These are phyloP conservation scores for Elsinoe fawcettii DNA, from an alignment of 2,329 filamentous ascomycete genomes.

Conservation along the genomic window DNA sequence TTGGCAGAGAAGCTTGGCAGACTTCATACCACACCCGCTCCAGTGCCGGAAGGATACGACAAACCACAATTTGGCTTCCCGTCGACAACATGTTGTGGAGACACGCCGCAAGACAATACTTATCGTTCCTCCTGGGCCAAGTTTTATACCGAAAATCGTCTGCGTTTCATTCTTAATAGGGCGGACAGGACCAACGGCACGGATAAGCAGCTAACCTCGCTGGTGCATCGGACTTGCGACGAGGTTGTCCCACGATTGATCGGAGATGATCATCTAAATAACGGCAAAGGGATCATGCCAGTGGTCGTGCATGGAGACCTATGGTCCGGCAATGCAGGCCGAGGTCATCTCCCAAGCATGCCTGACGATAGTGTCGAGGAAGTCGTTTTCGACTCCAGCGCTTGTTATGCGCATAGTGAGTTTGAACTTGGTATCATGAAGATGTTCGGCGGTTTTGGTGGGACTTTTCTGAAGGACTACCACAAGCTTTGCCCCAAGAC, in stretches of 20 bases:
- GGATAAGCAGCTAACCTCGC: constrained; percentile 52
- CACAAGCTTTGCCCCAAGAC: constrained; percentile 65
- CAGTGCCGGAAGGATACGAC: constrained; percentile 51
- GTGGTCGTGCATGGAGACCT: constrained; percentile 85
- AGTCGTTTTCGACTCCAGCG: constrained; percentile 73
- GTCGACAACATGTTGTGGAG: constrained; percentile 76
- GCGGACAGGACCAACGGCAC: constrained; percentile 54
- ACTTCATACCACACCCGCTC: constrained; percentile 69
- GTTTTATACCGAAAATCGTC: constrained; percentile 72
- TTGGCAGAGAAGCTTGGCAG: constrained; percentile 70
- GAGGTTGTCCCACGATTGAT: constrained; percentile 70
- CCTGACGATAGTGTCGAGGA: constrained; percentile 51
- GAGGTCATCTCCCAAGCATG: constrained; percentile 52
- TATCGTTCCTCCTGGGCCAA: constrained; percentile 70
- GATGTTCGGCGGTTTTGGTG: constrained; percentile 87
- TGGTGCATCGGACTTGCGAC: constrained; percentile 57
- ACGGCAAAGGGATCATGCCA: constrained; percentile 55
- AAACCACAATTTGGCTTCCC: constrained; percentile 73
- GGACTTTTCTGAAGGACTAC: constrained; percentile 68
- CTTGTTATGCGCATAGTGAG: constrained; percentile 79
- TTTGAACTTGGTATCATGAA: constrained; percentile 90
- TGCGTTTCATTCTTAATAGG: constrained; percentile 56
- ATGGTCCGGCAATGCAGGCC: constrained; percentile 80
- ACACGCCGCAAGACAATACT: constrained; percentile 71
- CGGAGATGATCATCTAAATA: constrained; percentile 56